phyloP scores from a whole-genome alignment of 2,329 filamentous ascomycete genomes.

The Falciphora oryzae region DNA sequence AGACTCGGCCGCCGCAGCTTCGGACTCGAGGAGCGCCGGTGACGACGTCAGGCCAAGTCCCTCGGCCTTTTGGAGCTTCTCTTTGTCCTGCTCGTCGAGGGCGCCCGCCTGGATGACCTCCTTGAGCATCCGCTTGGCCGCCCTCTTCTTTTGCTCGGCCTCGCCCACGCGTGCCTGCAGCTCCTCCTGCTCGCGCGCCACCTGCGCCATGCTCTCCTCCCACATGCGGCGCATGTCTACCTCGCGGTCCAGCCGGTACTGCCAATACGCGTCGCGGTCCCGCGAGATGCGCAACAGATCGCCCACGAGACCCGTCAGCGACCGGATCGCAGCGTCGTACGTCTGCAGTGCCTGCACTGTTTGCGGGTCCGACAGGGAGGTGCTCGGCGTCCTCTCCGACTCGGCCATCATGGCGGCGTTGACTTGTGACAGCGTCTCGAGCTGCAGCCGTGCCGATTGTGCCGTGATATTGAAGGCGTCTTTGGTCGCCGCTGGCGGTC shows the following conservation, averaged over 20 bases:
- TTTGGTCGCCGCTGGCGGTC: constrained; percentile 69
- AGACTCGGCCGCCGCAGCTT: constrained; percentile 3
- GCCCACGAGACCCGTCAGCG: constrained; percentile 75
- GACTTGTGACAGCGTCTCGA: constrained; percentile 84
- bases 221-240: constrained; percentile 89
- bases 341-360: constrained; percentile 73
- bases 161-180: constrained; percentile 83
- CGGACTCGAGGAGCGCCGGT: constrained; percentile 6
- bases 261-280: constrained; percentile 95
- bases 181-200: constrained; percentile 91
- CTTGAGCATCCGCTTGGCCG: constrained; percentile 82
- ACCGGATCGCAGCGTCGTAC: constrained; percentile 85
- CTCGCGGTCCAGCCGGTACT: constrained; percentile 88
- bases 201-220: constrained; percentile 98
- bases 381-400: constrained; percentile 60
- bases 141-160: constrained; percentile 81
- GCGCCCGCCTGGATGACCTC: constrained; percentile 65
- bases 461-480: constrained; percentile 97
- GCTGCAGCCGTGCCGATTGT: constrained; percentile 86
- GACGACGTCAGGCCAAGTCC: constrained; percentile 5
- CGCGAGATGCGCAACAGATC: constrained; percentile 88
- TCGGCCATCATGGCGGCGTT: constrained; percentile 75
- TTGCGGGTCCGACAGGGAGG: constrained; percentile 69
- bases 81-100: constrained; percentile 23
- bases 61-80: neutral